A percentile compares a stretch with the other conserved stretches of the same genome.
Conservation (phyloP, 1,284 basidiomycete species). For the Fomes fomentarius region DNA sequence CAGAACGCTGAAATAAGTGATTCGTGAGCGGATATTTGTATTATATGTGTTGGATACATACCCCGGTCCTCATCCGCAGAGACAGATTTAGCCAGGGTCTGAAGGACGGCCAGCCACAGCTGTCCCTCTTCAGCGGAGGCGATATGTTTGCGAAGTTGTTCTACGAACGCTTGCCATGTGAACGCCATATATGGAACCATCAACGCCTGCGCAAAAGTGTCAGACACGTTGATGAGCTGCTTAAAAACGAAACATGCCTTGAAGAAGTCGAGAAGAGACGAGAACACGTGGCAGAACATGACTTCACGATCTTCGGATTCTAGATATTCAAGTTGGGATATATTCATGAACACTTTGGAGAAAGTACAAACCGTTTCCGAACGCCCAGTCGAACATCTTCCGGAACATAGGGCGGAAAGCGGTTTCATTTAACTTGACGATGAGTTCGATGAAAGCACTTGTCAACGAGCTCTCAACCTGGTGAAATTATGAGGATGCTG, state of each 20-base stretch:
- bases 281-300: slow-evolving; percentile 77
- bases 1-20: slow-evolving; percentile 68
- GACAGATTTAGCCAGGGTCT: slow-evolving; percentile 72
- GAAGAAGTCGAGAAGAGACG: slow-evolving; percentile 80
- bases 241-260: slow-evolving; percentile 52
- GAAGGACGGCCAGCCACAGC: slow-evolving; percentile 72
- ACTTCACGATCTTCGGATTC: slow-evolving; percentile 46
- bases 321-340: slow-evolving; percentile 27
- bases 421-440: slow-evolving; percentile 92
- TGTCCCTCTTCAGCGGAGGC: slow-evolving; percentile 37
- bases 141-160: slow-evolving; percentile 60
- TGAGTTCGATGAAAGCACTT: slow-evolving; percentile 84
- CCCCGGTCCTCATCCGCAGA: slow-evolving; percentile 77
- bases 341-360: neutral
- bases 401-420: slow-evolving; percentile 94
- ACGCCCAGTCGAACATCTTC: slow-evolving; percentile 95
- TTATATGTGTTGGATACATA: slow-evolving; percentile 39
- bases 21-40: neutral
- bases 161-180: slow-evolving; percentile 71
- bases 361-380: slow-evolving; percentile 46
- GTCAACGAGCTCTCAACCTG: slow-evolving; percentile 64
- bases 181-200: slow-evolving; percentile 92
- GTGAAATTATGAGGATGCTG: too few species aligned
- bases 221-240: neutral
- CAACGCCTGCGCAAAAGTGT: slow-evolving; percentile 54